Conservation (phyloP, 2,329 filamentous ascomycete species). For the Aspergillaceae sp. region DNA sequence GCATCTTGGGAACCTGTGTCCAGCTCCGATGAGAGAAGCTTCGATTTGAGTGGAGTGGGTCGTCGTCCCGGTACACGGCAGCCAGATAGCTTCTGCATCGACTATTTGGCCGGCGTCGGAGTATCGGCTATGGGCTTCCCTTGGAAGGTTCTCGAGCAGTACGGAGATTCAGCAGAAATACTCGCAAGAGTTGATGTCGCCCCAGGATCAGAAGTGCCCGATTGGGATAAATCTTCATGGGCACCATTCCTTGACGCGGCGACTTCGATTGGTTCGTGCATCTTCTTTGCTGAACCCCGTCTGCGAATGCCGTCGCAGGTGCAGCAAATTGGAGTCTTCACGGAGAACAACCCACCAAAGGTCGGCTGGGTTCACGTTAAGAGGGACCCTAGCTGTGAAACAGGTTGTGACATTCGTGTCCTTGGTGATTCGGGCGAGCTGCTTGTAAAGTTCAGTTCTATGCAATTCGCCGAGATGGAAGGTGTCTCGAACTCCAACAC, state of each 20-base stretch:
- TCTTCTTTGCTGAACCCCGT: conserved; percentile 28
- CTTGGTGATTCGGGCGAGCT: conserved; percentile 20
- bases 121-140: conserved; percentile 37
- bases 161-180: conserved; percentile 33
- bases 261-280: conserved; percentile 35
- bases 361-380: conserved; percentile 28
- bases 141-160: conserved; percentile 34
- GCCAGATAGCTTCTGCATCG: conserved; percentile 26
- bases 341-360: conserved; percentile 20
- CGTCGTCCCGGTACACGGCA: conserved; percentile 19
- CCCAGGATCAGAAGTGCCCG: conserved; percentile 9
- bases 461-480: conserved; percentile 37
- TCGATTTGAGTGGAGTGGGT: conserved; percentile 10
- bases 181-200: conserved; percentile 32
- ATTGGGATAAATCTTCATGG: conserved; percentile 28
- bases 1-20: background rate
- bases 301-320: conserved; percentile 32
- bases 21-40: conserved; percentile 5
- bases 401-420: conserved; percentile 19
- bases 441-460: conserved; percentile 24
- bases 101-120: conserved; percentile 34
- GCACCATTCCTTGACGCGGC: conserved; percentile 36
- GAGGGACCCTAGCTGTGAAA: conserved; percentile 10
- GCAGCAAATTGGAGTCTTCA: conserved; percentile 18
- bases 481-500: conserved; percentile 15